Evolutionary conservation across 257 asterid genomes (phyloP), one percentile per base, ranked within the genome.

Genomic region (Rhazya stricta): DNA sequence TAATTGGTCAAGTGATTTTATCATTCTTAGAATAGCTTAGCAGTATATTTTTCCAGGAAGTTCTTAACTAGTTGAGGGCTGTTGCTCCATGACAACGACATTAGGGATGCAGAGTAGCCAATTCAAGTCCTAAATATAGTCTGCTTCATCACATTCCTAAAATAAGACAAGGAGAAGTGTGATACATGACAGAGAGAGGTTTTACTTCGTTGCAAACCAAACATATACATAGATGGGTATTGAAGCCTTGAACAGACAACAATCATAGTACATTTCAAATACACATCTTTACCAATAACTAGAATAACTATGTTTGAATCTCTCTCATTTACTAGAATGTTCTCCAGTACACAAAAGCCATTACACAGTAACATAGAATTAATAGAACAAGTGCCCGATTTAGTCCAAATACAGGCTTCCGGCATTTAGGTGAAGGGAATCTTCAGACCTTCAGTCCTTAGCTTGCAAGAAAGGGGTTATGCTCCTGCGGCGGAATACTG

Each of bases 151-250:
- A 23, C 3, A 56, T 16, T 12, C 0, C 21, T 10, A 2, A 19
- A 51, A 19, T 13, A 48, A 13, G 3, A 0, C 3, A 48, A 48
- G 19, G 19, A 48, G 3, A 48, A 13, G 2, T 1, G 54, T 12
- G 21, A 13, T 12, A 21, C 54, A 48, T 12, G 54, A 48, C 5
- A 10, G 58, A 19, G 25, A 16, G 1, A 10, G 46, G 29, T 9
- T 63, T 32, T 34, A 19, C 69, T 63, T 63, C 2, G 16, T 7
- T 37, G 41, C 80, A 66, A 76, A 48, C 75, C 80, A 76, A 80
- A 27, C 84, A 76, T 80, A 46, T 77, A 76, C 81, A 76, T 51
- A 72, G 8, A 21, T n/a, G 39, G 39, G 51, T 66, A 74, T 67
- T 53, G 76, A 43, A 61, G 48, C 79, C 73, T 79, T 74, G 73